Evolutionary conservation across 2,329 filamentous ascomycete genomes (phyloP).

Genomic region (Neurospora sp.): DNA sequence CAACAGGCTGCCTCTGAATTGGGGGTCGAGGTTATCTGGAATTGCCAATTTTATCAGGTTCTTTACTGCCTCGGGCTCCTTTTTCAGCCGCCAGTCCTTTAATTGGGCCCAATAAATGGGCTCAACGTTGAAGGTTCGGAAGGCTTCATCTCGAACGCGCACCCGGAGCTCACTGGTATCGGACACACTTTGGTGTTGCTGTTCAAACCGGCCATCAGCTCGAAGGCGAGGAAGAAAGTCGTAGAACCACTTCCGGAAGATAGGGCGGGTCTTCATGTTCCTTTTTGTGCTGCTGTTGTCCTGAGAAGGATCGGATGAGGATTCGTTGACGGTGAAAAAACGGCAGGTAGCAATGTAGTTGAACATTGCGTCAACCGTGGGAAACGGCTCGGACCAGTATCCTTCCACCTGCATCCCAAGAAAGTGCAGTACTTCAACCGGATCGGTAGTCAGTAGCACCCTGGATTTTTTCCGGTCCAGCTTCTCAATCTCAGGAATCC

Average conservation of each 20-base stretch:
- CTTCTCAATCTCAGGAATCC: conserved; percentile 57
- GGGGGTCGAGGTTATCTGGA: conserved; percentile 16
- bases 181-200: not conserved
- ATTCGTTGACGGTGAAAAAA: conserved; percentile 42
- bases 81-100: conserved; percentile 29
- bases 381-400: conserved; percentile 47
- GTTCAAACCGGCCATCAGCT: conserved; percentile 25
- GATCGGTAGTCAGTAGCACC: conserved; percentile 50
- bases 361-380: conserved; percentile 44
- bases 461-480: conserved; percentile 45
- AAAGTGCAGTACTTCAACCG: conserved; percentile 47
- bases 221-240: conserved; percentile 50
- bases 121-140: conserved; percentile 36
- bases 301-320: not conserved
- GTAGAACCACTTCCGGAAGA: conserved; percentile 51
- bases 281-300: conserved; percentile 33
- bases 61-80: conserved; percentile 30
- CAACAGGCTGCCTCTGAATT: conserved; percentile 25
- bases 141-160: conserved; percentile 40
- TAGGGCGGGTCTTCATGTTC: conserved; percentile 42
- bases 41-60: conserved; percentile 18
- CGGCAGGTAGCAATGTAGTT: conserved; percentile 48
- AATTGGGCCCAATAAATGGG: conserved; percentile 34
- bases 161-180: conserved; percentile 26
- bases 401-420: conserved; percentile 44